Percentiles rank a stretch among this genome's conserved stretches.
phyloP scores from a whole-genome alignment of 495 filamentous ascomycete genomes.

The Neurospora sp. region DNA sequence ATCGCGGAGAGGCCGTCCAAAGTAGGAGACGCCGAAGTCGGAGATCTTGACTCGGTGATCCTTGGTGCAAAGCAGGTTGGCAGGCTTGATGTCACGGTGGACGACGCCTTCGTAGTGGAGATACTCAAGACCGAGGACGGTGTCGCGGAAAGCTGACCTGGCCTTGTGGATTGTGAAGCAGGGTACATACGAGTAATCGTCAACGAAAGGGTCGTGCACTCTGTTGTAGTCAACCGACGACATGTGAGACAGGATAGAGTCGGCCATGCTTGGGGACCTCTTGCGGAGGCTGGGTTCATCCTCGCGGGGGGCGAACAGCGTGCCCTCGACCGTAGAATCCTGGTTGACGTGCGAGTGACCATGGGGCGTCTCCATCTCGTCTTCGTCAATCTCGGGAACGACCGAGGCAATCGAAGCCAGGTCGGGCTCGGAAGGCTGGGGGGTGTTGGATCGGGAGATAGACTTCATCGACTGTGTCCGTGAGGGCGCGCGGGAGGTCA shows the following conservation, averaged over 20 bases:
- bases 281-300: slow-evolving; percentile 43
- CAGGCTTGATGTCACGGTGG: slow-evolving; percentile 96
- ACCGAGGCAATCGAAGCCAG: slow-evolving; percentile 13
- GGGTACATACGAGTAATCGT: slow-evolving; percentile 83
- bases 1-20: slow-evolving; percentile 70
- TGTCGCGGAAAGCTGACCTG: slow-evolving; percentile 84
- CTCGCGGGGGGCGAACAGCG: slow-evolving; percentile 62
- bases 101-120: slow-evolving; percentile 95
- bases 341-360: slow-evolving; percentile 36
- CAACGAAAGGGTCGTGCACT: slow-evolving; percentile 53
- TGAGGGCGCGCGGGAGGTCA: slow-evolving; percentile 35
- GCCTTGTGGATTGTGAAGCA: slow-evolving; percentile 79
- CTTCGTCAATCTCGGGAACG: slow-evolving; percentile 16
- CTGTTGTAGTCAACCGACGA: slow-evolving; percentile 43
- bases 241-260: slow-evolving; percentile 53
- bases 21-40: slow-evolving; percentile 98
- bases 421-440: slow-evolving; percentile 35
- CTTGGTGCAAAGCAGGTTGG: slow-evolving; percentile 84
- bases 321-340: slow-evolving; percentile 57
- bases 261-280: slow-evolving; percentile 51
- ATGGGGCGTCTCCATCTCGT: slow-evolving; percentile 34
- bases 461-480: slow-evolving; percentile 34
- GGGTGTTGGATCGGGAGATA: slow-evolving; percentile 33
- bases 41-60: slow-evolving; percentile 92
- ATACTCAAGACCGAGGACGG: slow-evolving; percentile 88